Evolutionary conservation across 129 eudicot species (phyloP).

Genomic region (Logfia minima): DNA sequence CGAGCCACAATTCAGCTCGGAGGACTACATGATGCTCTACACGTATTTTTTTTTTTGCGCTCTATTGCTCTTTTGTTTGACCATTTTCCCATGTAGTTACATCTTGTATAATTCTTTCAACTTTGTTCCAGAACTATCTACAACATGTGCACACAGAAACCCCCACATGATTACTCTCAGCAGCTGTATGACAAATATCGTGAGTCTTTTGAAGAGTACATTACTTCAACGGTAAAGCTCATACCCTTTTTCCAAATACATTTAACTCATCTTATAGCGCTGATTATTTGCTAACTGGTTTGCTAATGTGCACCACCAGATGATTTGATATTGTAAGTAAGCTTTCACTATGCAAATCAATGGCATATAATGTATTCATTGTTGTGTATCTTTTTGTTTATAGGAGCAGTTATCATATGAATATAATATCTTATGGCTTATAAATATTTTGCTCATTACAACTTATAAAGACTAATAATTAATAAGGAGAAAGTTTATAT

Average conservation of each 20-base stretch:
- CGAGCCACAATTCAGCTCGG: slow-evolving; percentile 94
- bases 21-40: slow-evolving; percentile 96
- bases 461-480: not conserved
- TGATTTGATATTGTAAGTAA: not conserved
- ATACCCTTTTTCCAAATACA: not conserved
- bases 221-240: slow-evolving; percentile 57
- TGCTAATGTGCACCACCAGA: slow-evolving; percentile 1
- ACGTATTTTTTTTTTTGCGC: slow-evolving; percentile 61
- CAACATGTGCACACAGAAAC: slow-evolving; percentile 93
- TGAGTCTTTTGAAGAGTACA: slow-evolving; percentile 82
- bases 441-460: not conserved
- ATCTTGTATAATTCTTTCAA: slow-evolving; percentile 19
- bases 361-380: not conserved
- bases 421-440: not conserved
- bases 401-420: not conserved
- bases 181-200: slow-evolving; percentile 83
- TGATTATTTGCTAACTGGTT: not conserved
- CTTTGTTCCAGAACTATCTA: slow-evolving; percentile 63
- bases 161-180: slow-evolving; percentile 93
- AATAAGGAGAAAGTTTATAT: not conserved
- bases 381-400: not conserved
- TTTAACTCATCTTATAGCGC: not conserved
- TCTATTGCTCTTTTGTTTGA: not conserved
- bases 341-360: not conserved
- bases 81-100: not conserved